Evolutionary conservation across 176 grass and related monocot species (phyloP).

Genomic region (Oryza meridionalis): DNA sequence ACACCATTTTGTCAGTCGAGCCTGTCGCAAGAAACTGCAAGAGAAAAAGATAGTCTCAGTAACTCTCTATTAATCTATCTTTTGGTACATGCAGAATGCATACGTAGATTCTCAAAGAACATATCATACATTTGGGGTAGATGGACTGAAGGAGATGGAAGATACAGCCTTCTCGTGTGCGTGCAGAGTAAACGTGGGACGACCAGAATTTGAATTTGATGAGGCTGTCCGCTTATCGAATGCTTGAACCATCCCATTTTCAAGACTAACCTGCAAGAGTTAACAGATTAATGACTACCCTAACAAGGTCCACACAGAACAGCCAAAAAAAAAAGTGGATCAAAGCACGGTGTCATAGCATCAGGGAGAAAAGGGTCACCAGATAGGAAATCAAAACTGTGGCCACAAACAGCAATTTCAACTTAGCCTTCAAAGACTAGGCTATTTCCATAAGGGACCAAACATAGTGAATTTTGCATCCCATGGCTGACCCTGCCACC

Average conservation of each 20-base stretch:
- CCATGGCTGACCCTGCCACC: background rate
- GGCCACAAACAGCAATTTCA: background rate
- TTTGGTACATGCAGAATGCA: background rate
- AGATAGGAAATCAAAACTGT: background rate
- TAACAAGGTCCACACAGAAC: background rate
- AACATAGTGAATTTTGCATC: background rate
- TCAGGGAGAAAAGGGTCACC: background rate
- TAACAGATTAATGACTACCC: background rate
- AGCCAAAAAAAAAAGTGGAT: background rate
- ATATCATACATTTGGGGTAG: conserved; percentile 60
- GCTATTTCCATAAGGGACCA: background rate
- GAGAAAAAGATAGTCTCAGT: background rate
- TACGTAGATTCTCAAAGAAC: conserved; percentile 30
- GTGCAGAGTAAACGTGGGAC: conserved; percentile 76
- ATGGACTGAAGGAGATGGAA: conserved; percentile 49
- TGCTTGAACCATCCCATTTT: conserved; percentile 84
- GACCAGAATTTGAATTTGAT: conserved; percentile 52
- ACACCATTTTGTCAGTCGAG: conserved; percentile 71
- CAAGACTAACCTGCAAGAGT: conserved; percentile 76
- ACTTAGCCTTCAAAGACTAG: background rate
- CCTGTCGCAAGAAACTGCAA: conserved; percentile 69
- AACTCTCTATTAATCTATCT: background rate
- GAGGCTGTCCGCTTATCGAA: conserved; percentile 76
- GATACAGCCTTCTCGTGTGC: conserved; percentile 71
- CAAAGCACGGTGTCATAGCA: background rate